These are phyloP conservation scores for Fusarium hainanense DNA, from an alignment of 2,329 filamentous ascomycete genomes.

Conservation along the genomic window DNA sequence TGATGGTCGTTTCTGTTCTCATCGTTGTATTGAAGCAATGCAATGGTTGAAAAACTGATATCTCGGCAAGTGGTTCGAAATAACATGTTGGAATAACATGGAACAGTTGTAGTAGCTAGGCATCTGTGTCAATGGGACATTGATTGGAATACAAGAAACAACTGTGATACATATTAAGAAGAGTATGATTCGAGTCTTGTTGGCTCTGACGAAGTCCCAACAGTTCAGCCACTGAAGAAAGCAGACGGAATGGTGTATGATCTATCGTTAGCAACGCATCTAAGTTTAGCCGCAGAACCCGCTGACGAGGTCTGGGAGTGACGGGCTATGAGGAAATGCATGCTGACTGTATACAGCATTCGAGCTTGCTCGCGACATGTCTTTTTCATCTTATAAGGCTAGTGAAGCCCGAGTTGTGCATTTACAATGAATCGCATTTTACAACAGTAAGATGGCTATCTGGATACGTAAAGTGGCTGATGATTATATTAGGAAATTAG, in stretches of 20 bases:
- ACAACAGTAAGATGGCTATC: slow-evolving; percentile 1
- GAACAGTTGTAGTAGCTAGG: background rate
- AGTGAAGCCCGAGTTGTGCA: slow-evolving; percentile 14
- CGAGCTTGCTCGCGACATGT: slow-evolving; percentile 2
- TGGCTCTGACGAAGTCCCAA: background rate
- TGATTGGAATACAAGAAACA: background rate
- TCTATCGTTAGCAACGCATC: background rate
- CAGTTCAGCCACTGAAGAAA: background rate
- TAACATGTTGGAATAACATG: background rate
- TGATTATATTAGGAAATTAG: background rate
- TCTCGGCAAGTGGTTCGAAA: background rate
- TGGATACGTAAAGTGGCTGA: background rate
- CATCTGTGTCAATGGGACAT: background rate
- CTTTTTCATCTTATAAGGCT: slow-evolving; percentile 6
- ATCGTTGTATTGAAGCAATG: background rate
- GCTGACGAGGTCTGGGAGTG: background rate
- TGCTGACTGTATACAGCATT: slow-evolving; percentile 16
- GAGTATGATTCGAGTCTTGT: background rate
- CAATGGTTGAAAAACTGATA: background rate
- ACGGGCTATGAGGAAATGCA: background rate
- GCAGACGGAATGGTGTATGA: background rate
- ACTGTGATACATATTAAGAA: background rate
- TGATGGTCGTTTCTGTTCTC: background rate
- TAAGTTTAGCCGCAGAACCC: background rate
- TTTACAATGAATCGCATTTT: slow-evolving; percentile 18